Evolutionary conservation across 2,329 filamentous ascomycete genomes (phyloP), one percentile per base, ranked within the genome.

Genomic region (Ceratocystis huliohia): DNA sequence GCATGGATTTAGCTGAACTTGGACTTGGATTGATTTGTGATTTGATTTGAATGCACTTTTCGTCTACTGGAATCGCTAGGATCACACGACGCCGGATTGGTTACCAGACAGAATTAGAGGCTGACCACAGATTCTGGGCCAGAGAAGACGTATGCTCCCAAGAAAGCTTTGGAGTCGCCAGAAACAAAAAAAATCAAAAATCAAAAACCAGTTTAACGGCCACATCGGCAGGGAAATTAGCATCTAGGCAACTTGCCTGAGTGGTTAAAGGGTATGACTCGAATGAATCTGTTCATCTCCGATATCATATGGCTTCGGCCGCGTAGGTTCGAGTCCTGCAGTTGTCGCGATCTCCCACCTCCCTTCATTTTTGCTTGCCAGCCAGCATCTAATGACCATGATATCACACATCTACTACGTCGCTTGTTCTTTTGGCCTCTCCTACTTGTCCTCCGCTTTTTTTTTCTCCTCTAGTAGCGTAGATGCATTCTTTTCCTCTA

Each of bases 181-280:
- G 22, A 25, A 25, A 25, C 22, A 48, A 8, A 50, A 22, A 25
- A 25, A 8, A 20, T 20, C 6, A n/a, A 22, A 22, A 22, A 28
- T 10, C 20, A 53, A 53, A 53, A 53, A 3, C 4, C 8, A 13
- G 48, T 53, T 4, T 33, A 59, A 30, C 13, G 17, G 7, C 1
- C 3, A 1, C 3, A 0, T 1, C 3, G 7, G 1, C n/a, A 25
- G 37, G 13, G 15, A 59, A 59, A 59, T 25, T 33, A 59, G 28
- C 15, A 59, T 5, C 22, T 45, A 61, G 66, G 66, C 66, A 65
- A 65, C 66, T 56, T 62, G 62, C 62, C 66, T 67, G 66, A 65
- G 62, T 67, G 66, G 66, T 65, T 67, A 67, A 67, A 65, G 66
- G 62, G 66, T 62, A 65, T 67, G 62, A 67, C 50, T 67, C 66